Conservation (phyloP, 495 filamentous ascomycete genomes). For the Penicillium roqueforti region DNA sequence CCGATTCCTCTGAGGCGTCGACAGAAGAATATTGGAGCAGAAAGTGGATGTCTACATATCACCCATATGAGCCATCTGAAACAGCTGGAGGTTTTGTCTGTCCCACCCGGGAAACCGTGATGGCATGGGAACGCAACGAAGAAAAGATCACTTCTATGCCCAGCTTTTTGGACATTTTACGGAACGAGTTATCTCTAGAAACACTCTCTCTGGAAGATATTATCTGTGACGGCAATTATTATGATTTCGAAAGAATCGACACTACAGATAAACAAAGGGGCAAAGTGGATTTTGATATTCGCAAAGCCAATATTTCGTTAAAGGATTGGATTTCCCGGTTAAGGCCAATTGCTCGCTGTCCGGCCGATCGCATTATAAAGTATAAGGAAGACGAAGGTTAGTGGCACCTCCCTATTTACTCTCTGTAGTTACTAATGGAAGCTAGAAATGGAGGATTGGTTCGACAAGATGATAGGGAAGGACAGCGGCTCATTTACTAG, state of each 20-base stretch:
- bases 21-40: conserved; percentile 10
- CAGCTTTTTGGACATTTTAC: conserved; percentile 12
- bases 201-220: conserved; percentile 13
- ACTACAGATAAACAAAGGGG: not conserved
- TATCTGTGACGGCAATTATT: conserved; percentile 16
- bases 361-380: conserved; percentile 5
- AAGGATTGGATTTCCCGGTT: conserved; percentile 14
- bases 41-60: conserved; percentile 10
- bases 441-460: conserved; percentile 15
- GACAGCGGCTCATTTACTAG: conserved; percentile 12
- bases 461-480: conserved; percentile 16
- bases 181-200: conserved; percentile 14
- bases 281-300: conserved; percentile 14
- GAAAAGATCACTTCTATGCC: conserved; percentile 14
- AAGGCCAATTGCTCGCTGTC: conserved; percentile 6
- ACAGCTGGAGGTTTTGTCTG: conserved; percentile 2
- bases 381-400: conserved; percentile 12
- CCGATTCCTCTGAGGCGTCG: conserved; percentile 9
- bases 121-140: conserved; percentile 13
- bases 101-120: conserved; percentile 7
- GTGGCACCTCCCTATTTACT: conserved; percentile 6
- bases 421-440: conserved; percentile 9
- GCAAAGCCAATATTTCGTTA: conserved; percentile 9
- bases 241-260: conserved; percentile 13
- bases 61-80: conserved; percentile 7